These are phyloP conservation scores for Saccharomyces hybrid DNA, from an alignment of 1,139 yeast species.

Conservation along the genomic window DNA sequence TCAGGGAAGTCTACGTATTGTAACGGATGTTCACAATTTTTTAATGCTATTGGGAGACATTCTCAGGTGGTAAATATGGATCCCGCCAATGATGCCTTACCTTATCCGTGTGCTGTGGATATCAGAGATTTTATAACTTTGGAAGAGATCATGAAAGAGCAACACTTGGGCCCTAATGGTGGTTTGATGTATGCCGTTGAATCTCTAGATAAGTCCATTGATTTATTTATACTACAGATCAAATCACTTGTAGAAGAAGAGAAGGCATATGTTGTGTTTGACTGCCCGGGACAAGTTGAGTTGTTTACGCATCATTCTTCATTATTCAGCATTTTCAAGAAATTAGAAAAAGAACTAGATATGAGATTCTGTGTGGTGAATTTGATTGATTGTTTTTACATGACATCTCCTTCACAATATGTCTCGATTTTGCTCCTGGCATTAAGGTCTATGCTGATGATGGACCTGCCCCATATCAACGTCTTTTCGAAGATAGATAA, in stretches of 20 bases:
- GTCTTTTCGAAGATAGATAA: constrained; percentile 87
- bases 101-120: constrained; percentile 80
- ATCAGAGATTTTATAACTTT: constrained; percentile 80
- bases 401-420: constrained; percentile 85
- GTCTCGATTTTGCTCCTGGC: constrained; percentile 77
- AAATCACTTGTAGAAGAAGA: constrained; percentile 52
- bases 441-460: constrained; percentile 82
- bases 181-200: constrained; percentile 89
- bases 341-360: constrained; percentile 58
- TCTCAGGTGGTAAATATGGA: constrained; percentile 79
- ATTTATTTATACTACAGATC: constrained; percentile 53
- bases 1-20: constrained; percentile 95
- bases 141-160: constrained; percentile 85
- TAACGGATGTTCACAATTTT: constrained; percentile 82
- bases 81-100: constrained; percentile 83
- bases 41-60: constrained; percentile 88
- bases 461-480: constrained; percentile 89
- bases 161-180: constrained; percentile 87
- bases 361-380: constrained; percentile 81
- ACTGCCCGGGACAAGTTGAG: constrained; percentile 98
- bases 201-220: constrained; percentile 47
- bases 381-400: constrained; percentile 74
- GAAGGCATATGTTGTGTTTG: constrained; percentile 70
- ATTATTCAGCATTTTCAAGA: constrained; percentile 62
- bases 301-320: constrained; percentile 88